Evolutionary conservation across 1,284 basidiomycete genomes (phyloP).

Genomic region (Papiliotrema flavescens): DNA sequence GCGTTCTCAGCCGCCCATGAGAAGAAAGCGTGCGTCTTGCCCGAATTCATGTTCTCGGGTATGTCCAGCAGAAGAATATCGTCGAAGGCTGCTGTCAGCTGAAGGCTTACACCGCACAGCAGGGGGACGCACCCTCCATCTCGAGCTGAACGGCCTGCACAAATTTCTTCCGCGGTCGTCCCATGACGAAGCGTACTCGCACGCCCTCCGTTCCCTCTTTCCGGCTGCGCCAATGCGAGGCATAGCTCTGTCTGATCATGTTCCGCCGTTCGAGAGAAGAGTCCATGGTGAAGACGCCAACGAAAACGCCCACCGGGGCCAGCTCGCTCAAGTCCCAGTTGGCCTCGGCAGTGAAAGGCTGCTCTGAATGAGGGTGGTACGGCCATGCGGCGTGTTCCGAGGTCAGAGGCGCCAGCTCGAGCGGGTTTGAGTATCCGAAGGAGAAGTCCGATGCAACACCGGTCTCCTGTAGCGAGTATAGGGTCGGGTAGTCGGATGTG

Average conservation of each 20-base stretch:
- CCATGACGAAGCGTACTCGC: slow-evolving; percentile 86
- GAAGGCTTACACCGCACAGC: not conserved
- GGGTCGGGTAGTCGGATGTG: slow-evolving; percentile 54
- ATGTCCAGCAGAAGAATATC: slow-evolving; percentile 54
- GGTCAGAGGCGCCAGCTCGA: slow-evolving; percentile 29
- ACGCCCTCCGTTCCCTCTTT: slow-evolving; percentile 77
- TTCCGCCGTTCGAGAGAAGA: slow-evolving; percentile 79
- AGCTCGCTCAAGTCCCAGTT: slow-evolving; percentile 59
- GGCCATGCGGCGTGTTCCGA: slow-evolving; percentile 46
- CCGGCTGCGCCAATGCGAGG: slow-evolving; percentile 72
- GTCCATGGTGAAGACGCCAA: slow-evolving; percentile 91
- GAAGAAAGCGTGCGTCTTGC: slow-evolving; percentile 53
- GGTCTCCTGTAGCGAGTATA: slow-evolving; percentile 38
- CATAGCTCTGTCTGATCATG: slow-evolving; percentile 87
- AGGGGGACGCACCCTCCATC: slow-evolving; percentile 71
- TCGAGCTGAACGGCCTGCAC: slow-evolving; percentile 78
- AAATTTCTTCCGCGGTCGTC: slow-evolving; percentile 74
- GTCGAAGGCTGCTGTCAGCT: slow-evolving; percentile 58
- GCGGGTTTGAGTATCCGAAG: slow-evolving; percentile 7
- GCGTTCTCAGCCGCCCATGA: slow-evolving; percentile 75
- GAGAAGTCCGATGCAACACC: slow-evolving; percentile 6
- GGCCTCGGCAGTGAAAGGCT: slow-evolving; percentile 23
- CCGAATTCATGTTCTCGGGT: slow-evolving; percentile 53
- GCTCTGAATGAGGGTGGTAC: slow-evolving; percentile 18
- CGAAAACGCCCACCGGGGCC: slow-evolving; percentile 82